Conservation (phyloP, 257 asterid species). For the Solanum dulcamara region DNA sequence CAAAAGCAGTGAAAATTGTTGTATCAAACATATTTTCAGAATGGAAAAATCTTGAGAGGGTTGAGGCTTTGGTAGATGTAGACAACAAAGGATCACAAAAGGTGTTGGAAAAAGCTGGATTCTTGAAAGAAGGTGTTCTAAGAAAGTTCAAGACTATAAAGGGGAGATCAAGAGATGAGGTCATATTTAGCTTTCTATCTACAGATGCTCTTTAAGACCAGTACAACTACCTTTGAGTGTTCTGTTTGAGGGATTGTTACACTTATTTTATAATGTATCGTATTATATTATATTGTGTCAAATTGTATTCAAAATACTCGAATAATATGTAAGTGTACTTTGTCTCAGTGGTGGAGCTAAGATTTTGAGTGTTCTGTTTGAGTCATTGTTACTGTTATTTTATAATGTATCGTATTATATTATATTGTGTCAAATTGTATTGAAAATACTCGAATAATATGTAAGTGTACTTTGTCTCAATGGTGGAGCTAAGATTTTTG, state of each 20-base stretch:
- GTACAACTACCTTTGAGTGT: too few relatives aligned
- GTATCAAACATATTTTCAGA: constrained; percentile 18
- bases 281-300: too few relatives aligned
- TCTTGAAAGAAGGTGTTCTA: constrained; percentile 30
- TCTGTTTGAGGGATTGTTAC: neutral
- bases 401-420: too few relatives aligned
- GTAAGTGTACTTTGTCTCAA: neutral
- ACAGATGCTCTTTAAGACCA: neutral
- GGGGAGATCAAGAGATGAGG: constrained; percentile 15
- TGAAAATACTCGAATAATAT: too few relatives aligned
- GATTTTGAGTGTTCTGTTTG: too few relatives aligned
- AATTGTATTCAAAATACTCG: too few relatives aligned
- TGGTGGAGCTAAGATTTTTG: too few relatives aligned
- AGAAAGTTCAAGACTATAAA: constrained; percentile 12
- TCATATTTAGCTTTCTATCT: neutral
- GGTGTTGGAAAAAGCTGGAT: constrained; percentile 42
- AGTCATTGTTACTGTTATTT: too few relatives aligned
- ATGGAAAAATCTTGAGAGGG: constrained; percentile 28
- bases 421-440: too few relatives aligned
- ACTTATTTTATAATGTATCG: too few relatives aligned
- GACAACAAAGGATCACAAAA: constrained; percentile 35
- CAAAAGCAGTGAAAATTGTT: constrained; percentile 33
- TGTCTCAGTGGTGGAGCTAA: too few relatives aligned
- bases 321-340: too few relatives aligned
- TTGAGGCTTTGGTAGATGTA: constrained; percentile 35